Evolutionary conservation across 1,139 yeast species (phyloP).

Genomic region (Kodamaea plutei): DNA sequence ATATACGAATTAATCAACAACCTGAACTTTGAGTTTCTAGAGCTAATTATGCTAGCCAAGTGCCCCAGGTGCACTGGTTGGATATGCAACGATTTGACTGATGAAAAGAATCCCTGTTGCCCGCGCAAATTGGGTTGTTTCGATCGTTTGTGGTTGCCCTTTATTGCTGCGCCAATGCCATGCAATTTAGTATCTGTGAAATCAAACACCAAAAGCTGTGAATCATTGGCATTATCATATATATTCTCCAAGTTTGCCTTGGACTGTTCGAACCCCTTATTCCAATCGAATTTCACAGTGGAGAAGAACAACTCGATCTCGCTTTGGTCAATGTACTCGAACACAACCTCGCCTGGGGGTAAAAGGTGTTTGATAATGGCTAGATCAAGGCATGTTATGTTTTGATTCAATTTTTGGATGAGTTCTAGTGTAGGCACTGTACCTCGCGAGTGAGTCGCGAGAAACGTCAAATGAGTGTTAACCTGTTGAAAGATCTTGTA

Average conservation of each 20-base stretch:
- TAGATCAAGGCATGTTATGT: slow-evolving; percentile 45
- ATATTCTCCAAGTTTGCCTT: slow-evolving; percentile 29
- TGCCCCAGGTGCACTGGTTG: slow-evolving; percentile 26
- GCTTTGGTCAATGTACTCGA: slow-evolving; percentile 70
- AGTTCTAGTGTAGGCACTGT: slow-evolving; percentile 39
- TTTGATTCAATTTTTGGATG: slow-evolving; percentile 28
- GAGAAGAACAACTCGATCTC: slow-evolving; percentile 41
- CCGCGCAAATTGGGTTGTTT: no score
- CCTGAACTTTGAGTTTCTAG: slow-evolving; percentile 52
- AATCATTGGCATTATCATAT: slow-evolving; percentile 18
- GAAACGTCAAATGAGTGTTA: slow-evolving; percentile 42
- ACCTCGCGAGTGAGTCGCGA: slow-evolving; percentile 39
- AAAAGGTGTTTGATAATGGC: slow-evolving; percentile 60
- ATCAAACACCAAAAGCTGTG: slow-evolving; percentile 66
- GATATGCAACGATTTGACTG: no score
- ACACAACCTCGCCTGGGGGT: slow-evolving; percentile 64
- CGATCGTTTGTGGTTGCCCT: no score
- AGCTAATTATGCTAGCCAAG: slow-evolving; percentile 55
- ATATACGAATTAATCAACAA: no score
- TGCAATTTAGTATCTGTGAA: slow-evolving; percentile 64
- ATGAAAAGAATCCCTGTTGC: no score
- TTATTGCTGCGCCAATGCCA: slow-evolving; percentile 32
- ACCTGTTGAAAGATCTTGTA: slow-evolving; percentile 25
- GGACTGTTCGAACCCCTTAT: slow-evolving; percentile 43
- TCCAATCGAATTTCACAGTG: slow-evolving; percentile 34